Conservation (phyloP, 768 basidiomycete genomes). For the Tricholoma saponaceum region DNA sequence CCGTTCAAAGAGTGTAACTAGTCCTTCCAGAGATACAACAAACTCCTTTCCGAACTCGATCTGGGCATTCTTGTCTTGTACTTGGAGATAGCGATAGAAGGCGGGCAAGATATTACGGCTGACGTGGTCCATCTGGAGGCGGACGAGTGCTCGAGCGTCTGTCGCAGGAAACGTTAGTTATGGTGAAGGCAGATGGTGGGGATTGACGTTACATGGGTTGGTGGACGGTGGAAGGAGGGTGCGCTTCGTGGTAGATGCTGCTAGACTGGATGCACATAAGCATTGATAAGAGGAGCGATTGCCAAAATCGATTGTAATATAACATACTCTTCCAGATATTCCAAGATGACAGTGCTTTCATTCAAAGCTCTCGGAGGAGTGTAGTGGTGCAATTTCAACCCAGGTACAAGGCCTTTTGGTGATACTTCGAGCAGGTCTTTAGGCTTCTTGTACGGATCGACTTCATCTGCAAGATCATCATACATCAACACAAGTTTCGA, state of each 20-base stretch:
- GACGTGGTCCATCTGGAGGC: slow-evolving; percentile 66
- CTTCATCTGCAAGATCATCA: slow-evolving; percentile 49
- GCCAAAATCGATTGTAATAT: no score
- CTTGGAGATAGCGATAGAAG: slow-evolving; percentile 74
- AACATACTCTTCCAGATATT: slow-evolving; percentile 73
- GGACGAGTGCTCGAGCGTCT: slow-evolving; percentile 67
- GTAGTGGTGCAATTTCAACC: slow-evolving; percentile 49
- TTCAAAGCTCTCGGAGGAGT: slow-evolving; percentile 60
- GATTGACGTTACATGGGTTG: slow-evolving; percentile 50
- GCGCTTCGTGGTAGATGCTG: slow-evolving; percentile 40
- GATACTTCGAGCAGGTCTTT: slow-evolving; percentile 75
- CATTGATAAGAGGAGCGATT: no score
- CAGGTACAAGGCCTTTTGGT: slow-evolving; percentile 81
- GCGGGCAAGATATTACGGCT: slow-evolving; percentile 62
- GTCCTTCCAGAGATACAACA: slow-evolving; percentile 41
- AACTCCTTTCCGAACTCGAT: slow-evolving; percentile 52
- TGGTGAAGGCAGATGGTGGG: not conserved
- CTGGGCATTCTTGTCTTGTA: slow-evolving; percentile 54
- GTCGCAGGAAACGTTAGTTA: not conserved
- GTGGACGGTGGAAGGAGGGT: slow-evolving; percentile 54
- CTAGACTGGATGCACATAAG: slow-evolving; percentile 37
- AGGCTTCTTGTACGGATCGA: slow-evolving; percentile 82
- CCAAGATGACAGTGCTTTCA: slow-evolving; percentile 77
- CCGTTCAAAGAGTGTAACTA: slow-evolving; percentile 55
- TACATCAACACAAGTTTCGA: not conserved